Percentiles rank a stretch among this genome's conserved stretches.
Evolutionary conservation across 2,329 filamentous ascomycete species (phyloP).

Genomic region (Didymosphaeria variabile): DNA sequence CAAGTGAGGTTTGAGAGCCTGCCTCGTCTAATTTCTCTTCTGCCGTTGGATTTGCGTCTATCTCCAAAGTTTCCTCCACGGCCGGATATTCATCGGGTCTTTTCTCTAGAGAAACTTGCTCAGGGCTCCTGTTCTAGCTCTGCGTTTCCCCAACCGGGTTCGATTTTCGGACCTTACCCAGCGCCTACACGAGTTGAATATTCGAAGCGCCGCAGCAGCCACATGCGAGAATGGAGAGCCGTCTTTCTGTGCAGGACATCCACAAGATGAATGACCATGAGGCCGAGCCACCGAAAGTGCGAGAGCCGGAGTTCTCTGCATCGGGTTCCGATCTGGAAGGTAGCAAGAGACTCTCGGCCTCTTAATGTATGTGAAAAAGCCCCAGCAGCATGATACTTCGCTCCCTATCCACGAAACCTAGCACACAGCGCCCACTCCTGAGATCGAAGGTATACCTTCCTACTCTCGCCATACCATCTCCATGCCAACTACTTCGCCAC

Average conservation of each 20-base stretch:
- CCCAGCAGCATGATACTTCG: not conserved
- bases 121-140: not conserved
- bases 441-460: too few relatives aligned
- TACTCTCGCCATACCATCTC: too few relatives aligned
- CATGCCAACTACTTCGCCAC: too few relatives aligned
- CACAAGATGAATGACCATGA: not conserved
- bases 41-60: not conserved
- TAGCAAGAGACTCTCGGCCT: not conserved
- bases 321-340: not conserved
- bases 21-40: not conserved
- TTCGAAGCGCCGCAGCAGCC: not conserved
- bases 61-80: not conserved
- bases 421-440: too few relatives aligned
- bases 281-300: not conserved
- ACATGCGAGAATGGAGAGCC: not conserved
- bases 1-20: not conserved
- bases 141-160: not conserved
- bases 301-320: not conserved
- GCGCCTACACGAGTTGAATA: not conserved
- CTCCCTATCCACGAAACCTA: too few relatives aligned
- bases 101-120: not conserved
- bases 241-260: not conserved
- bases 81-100: not conserved
- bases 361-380: too few relatives aligned
- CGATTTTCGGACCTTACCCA: not conserved